Evolutionary conservation across 192 early-diverging fungal genomes (phyloP).

Genomic region (Oehlia diaphana): DNA sequence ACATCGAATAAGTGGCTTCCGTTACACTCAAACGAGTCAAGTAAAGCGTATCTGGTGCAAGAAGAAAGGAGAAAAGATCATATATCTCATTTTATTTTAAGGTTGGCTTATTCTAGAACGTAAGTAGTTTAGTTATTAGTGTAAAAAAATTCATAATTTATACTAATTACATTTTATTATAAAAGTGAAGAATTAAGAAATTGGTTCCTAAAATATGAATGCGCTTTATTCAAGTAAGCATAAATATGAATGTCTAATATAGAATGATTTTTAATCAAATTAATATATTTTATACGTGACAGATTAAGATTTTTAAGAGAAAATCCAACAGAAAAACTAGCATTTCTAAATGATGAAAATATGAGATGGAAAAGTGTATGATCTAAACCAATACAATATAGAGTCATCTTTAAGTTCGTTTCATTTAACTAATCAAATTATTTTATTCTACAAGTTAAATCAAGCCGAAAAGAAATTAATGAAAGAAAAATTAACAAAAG

Average conservation of each 20-base stretch:
- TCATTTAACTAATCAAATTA: background rate
- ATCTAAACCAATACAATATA: background rate
- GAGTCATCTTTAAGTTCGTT: no score
- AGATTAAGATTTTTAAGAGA: constrained; percentile 50
- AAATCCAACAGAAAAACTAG: constrained; percentile 44
- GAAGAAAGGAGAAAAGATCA: constrained; percentile 77
- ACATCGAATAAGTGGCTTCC: constrained; percentile 64
- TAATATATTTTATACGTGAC: background rate
- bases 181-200: constrained; percentile 65
- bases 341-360: constrained; percentile 54
- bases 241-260: background rate
- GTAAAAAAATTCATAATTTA: background rate
- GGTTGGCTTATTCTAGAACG: constrained; percentile 68
- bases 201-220: constrained; percentile 77
- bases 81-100: constrained; percentile 79
- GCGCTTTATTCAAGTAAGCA: constrained; percentile 59
- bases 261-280: background rate
- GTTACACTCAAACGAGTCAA: constrained; percentile 52
- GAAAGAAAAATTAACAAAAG: constrained; percentile 31
- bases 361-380: constrained; percentile 52
- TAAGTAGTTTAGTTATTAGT: constrained; percentile 28
- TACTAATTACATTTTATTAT: background rate
- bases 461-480: constrained; percentile 35
- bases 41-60: constrained; percentile 33
- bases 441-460: constrained; percentile 28